phyloP scores from a whole-genome alignment of 192 early-diverging fungal genomes.

The Mortierella alpina region DNA sequence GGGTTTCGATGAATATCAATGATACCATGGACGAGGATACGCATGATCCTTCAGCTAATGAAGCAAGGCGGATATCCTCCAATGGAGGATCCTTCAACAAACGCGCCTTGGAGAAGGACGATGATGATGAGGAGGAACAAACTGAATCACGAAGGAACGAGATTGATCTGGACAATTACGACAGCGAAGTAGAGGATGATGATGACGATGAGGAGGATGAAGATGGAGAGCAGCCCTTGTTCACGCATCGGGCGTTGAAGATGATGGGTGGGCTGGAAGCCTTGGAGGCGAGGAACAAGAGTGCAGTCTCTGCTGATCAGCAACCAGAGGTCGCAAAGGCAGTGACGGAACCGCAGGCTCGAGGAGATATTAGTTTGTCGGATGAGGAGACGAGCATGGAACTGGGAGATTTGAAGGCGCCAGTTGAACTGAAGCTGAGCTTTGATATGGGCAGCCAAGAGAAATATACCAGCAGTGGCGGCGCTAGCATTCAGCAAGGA shows the following conservation, averaged over 20 bases:
- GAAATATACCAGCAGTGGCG: background rate
- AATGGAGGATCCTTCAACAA: background rate
- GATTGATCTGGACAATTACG: constrained; percentile 19
- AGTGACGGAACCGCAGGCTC: background rate
- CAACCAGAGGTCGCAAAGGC: background rate
- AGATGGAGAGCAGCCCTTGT: constrained; percentile 39
- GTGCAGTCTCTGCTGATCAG: background rate
- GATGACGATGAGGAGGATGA: constrained; percentile 43
- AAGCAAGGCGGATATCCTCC: background rate
- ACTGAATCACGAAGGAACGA: constrained; percentile 2
- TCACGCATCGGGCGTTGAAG: constrained; percentile 41
- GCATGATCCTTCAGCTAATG: background rate
- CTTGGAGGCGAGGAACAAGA: background rate
- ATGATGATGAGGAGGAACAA: background rate
- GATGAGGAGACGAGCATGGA: no score
- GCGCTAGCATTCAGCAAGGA: background rate
- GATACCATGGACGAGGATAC: background rate
- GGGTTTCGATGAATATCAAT: constrained; percentile 29
- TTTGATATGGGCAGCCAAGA: background rate
- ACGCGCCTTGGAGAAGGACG: background rate
- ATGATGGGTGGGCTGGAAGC: constrained; percentile 29
- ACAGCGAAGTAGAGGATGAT: constrained; percentile 38
- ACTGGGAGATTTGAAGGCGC: background rate
- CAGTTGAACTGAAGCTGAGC: background rate
- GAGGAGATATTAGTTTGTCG: background rate